Conservation (phyloP, 2,329 filamentous ascomycete species). For the Whalleya microplaca region DNA sequence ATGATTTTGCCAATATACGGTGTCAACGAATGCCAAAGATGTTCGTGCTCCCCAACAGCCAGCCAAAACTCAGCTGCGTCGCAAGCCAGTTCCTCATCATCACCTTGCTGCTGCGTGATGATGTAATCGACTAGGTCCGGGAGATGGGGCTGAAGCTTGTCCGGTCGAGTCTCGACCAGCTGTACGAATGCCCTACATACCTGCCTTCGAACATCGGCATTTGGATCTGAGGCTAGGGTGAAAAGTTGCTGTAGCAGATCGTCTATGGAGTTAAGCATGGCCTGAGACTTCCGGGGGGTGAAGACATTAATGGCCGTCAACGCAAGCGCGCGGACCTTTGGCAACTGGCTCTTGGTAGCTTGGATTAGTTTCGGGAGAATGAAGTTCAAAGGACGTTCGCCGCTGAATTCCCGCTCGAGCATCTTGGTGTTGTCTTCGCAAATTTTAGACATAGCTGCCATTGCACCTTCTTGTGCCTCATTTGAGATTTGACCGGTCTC, state of each 20-base stretch:
- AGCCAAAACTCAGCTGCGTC: conserved; percentile 99
- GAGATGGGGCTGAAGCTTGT: conserved; percentile 89
- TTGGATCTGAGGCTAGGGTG: conserved; percentile 74
- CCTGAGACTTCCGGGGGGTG: conserved; percentile 80
- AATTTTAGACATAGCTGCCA: conserved; percentile 91
- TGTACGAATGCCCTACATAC: conserved; percentile 94
- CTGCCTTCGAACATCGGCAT: conserved; percentile 83
- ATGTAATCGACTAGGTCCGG: conserved; percentile 90
- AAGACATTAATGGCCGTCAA: conserved; percentile 90
- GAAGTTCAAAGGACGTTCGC: conserved; percentile 83
- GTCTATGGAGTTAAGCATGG: conserved; percentile 80
- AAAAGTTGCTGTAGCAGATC: conserved; percentile 83
- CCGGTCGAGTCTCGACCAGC: conserved; percentile 85
- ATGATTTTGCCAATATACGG: conserved; percentile 85
- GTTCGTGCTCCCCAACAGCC: conserved; percentile 84
- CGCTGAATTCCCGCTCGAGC: conserved; percentile 84
- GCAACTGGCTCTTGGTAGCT: conserved; percentile 75
- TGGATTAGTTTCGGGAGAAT: conserved; percentile 90
- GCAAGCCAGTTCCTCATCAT: conserved; percentile 87
- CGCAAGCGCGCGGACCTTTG: conserved; percentile 79
- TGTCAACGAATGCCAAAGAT: conserved; percentile 74
- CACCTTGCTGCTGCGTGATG: conserved; percentile 82
- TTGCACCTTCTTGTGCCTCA: conserved; percentile 86
- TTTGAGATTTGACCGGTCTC: conserved; percentile 66
- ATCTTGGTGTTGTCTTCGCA: conserved; percentile 94